Base-by-base conservation (phyloP, 495 filamentous ascomycete genomes). In the Daldinia concentrica region DNA sequence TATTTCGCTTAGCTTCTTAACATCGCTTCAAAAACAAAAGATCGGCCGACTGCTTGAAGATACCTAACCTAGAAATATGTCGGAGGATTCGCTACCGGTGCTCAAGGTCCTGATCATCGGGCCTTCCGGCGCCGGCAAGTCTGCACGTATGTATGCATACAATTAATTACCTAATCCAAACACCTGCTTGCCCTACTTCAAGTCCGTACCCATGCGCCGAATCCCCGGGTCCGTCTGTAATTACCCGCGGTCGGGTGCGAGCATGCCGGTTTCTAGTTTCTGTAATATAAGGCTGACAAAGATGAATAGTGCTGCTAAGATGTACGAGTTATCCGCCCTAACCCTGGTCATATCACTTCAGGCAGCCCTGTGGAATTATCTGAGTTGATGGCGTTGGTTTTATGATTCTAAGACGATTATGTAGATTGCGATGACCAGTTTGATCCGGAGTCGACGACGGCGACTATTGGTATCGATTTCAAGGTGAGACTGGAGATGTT, bases 391-490 rank as follows among this genome's bases (percentile, higher is more conserved):
- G 12, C 17, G 41, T 59, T 41, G 15, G 15, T 1, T 48, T 58
- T 17, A 1, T 6, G 26, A 12, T 57, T 37, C 60, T 72, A 32
- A 60, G 14, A 48, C 8, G n/a, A n/a, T 41, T 32, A 2, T 32
- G n/a, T 50, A 78, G 76, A 89, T 74, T 87, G 86, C 76, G 86
- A 89, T 64, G 84, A 89, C 74, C 84, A 87, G 62, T 89, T 87
- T 62, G 87, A 89, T 60, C 82, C 84, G 9, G 86, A 88, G 64
- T 82, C 78, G 34, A 82, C 86, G 12, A 83, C 84, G 54, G 85
- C 87, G 24, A 89, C 87, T 1, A 88, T 89, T 66, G 87, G 87
- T 26, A 85, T 89, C 56, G 87, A 89, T 68, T 89, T 87, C 78
- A 87, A 87, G 80, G 86, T 87, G 60, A 73, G 66, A 39, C 29